Percentiles rank a stretch among this genome's conserved stretches.
These are phyloP conservation scores for Diaporthe aspalathi DNA, from an alignment of 2,329 filamentous ascomycete species.

Conservation along the genomic window DNA sequence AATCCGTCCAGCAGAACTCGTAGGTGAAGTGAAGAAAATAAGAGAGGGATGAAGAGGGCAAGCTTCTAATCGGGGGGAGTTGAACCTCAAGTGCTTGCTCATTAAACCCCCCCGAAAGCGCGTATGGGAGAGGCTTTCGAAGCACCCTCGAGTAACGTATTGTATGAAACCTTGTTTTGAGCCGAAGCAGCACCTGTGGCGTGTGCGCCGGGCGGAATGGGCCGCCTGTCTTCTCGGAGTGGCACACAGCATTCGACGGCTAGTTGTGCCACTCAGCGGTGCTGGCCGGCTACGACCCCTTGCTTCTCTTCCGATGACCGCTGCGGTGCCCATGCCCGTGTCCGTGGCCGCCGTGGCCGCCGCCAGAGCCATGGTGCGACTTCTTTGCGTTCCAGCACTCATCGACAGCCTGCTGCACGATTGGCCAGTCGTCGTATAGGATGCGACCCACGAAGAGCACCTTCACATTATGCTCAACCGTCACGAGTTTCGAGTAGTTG, in stretches of 20 bases:
- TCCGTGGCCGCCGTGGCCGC: neutral
- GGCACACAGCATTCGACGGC: neutral
- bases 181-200: neutral
- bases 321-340: constrained; percentile 4
- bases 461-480: constrained; percentile 69
- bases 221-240: neutral
- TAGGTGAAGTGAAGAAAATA: neutral
- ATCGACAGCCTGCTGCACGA: constrained; percentile 56
- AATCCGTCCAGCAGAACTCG: neutral
- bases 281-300: neutral
- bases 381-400: constrained; percentile 19
- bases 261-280: too few species aligned
- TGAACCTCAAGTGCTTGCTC: neutral
- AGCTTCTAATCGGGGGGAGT: neutral
- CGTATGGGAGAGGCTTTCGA: neutral
- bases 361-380: neutral
- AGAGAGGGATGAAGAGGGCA: neutral
- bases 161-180: neutral
- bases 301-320: constrained; percentile 13
- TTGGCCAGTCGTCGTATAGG: constrained; percentile 51
- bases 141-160: constrained; percentile 25
- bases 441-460: constrained; percentile 69
- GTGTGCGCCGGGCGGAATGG: neutral
- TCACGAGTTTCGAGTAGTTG: constrained; percentile 68
- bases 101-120: neutral